These are phyloP conservation scores for Leptodermis oblonga DNA, from an alignment of 257 asterid species.

Conservation along the genomic window DNA sequence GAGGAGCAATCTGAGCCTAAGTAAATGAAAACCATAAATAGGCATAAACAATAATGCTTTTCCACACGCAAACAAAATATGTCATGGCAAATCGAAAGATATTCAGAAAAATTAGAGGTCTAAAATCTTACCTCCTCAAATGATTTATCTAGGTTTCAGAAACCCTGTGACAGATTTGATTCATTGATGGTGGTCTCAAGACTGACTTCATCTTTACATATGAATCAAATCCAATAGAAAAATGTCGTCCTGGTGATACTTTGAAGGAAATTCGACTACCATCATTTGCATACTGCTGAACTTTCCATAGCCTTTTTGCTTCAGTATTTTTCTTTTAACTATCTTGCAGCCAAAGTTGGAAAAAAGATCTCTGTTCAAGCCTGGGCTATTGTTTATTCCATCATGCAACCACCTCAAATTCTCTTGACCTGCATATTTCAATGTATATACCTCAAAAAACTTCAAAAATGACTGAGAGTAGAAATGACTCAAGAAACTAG, in stretches of 20 bases:
- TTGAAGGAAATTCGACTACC: conserved; percentile 24
- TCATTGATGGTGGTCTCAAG: conserved; percentile 66
- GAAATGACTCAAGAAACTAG: too few relatives aligned
- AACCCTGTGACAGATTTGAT: conserved; percentile 77
- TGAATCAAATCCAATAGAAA: conserved; percentile 43
- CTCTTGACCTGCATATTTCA: too few relatives aligned
- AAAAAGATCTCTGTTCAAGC: conserved; percentile 67
- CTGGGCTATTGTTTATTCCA: conserved; percentile 43
- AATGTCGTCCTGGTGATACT: conserved; percentile 34
- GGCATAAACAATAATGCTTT: neutral
- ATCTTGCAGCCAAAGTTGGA: conserved; percentile 70
- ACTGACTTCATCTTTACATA: conserved; percentile 35
- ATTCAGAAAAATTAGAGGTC: conserved; percentile 7
- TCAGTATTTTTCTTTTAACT: conserved; percentile 34
- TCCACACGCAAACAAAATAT: conserved; percentile 9
- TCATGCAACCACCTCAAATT: too few relatives aligned
- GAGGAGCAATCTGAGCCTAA: conserved; percentile 78
- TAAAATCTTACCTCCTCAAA: conserved; percentile 64
- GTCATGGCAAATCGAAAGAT: neutral
- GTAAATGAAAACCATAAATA: conserved; percentile 15
- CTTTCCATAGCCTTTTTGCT: conserved; percentile 31
- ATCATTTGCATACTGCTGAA: conserved; percentile 20
- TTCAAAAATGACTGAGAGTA: too few relatives aligned
- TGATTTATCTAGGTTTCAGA: conserved; percentile 64
- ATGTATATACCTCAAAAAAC: too few relatives aligned